Percentiles rank a stretch among this genome's conserved stretches.
These are phyloP conservation scores for Cercospora brassicicola DNA, from an alignment of 2,329 filamentous ascomycete species.

Conservation along the genomic window DNA sequence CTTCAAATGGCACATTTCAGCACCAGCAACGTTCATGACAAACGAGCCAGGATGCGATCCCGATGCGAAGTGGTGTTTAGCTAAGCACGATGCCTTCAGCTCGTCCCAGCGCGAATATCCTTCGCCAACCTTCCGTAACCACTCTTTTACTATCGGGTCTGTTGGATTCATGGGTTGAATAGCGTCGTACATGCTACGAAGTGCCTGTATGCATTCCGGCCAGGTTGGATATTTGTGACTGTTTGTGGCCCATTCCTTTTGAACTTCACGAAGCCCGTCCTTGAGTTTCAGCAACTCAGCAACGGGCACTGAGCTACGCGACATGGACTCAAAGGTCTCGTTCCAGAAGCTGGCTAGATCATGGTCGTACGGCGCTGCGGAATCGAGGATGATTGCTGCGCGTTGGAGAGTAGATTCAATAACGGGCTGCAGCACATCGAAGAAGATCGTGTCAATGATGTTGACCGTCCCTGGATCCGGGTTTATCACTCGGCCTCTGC, in stretches of 20 bases:
- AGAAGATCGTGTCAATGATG: conserved; percentile 60
- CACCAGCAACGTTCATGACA: conserved; percentile 45
- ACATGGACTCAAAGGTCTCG: not conserved
- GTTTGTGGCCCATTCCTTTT: conserved; percentile 1
- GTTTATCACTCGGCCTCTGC: not conserved
- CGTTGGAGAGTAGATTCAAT: conserved; percentile 23
- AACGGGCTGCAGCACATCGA: conserved; percentile 30
- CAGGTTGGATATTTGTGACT: not conserved
- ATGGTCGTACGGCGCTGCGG: not conserved
- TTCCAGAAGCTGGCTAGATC: conserved; percentile 17
- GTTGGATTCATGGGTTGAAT: conserved; percentile 23
- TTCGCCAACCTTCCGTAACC: conserved; percentile 22
- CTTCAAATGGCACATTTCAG: conserved; percentile 44
- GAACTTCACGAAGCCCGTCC: conserved; percentile 4
- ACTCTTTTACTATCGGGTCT: conserved; percentile 24
- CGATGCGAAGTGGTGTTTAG: conserved; percentile 26
- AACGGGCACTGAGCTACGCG: not conserved
- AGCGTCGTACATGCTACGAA: conserved; percentile 19
- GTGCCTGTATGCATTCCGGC: not conserved
- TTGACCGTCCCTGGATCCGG: conserved; percentile 39
- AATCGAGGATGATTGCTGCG: conserved; percentile 16
- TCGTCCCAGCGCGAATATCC: conserved; percentile 44
- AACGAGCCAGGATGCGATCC: conserved; percentile 26
- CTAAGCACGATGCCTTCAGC: conserved; percentile 49
- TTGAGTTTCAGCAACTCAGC: conserved; percentile 19